Evolutionary conservation across 495 filamentous ascomycete genomes (phyloP).

Genomic region (Cercophora samala): DNA sequence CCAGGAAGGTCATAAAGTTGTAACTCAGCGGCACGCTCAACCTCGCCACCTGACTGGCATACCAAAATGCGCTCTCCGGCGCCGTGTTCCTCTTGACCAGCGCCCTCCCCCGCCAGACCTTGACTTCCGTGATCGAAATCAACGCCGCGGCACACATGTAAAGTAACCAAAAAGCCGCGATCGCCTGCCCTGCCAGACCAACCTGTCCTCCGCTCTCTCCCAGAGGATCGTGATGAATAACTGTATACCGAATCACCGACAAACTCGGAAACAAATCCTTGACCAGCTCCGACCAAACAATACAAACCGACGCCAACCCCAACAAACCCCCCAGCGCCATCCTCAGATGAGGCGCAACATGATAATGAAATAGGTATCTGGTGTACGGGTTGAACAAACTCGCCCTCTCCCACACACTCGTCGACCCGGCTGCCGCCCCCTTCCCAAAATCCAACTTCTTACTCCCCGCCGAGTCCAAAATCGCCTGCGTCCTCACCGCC

Average conservation of each 20-base stretch:
- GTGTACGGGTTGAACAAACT: constrained; percentile 78
- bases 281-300: constrained; percentile 90
- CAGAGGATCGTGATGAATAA: constrained; percentile 70
- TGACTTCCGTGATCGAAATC: constrained; percentile 79
- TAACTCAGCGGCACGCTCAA: constrained; percentile 89
- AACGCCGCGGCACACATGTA: constrained; percentile 88
- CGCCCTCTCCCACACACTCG: constrained; percentile 51
- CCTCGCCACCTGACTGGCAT: constrained; percentile 81
- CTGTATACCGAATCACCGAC: constrained; percentile 79
- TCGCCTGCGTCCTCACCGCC: constrained; percentile 70
- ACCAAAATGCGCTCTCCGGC: constrained; percentile 90
- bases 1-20: constrained; percentile 90
- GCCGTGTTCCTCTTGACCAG: constrained; percentile 88
- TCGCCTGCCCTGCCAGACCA: constrained; percentile 78
- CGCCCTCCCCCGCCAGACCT: constrained; percentile 91
- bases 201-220: constrained; percentile 58
- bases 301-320: constrained; percentile 68
- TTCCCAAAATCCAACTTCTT: constrained; percentile 67
- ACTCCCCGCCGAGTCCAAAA: constrained; percentile 78
- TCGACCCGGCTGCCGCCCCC: constrained; percentile 52
- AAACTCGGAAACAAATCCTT: constrained; percentile 70
- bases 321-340: constrained; percentile 62
- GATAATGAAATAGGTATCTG: constrained; percentile 71
- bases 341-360: constrained; percentile 62
- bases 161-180: constrained; percentile 80